Base-by-base conservation (phyloP, 1,139 yeast species). In the Sugiyamaella castrensis region DNA sequence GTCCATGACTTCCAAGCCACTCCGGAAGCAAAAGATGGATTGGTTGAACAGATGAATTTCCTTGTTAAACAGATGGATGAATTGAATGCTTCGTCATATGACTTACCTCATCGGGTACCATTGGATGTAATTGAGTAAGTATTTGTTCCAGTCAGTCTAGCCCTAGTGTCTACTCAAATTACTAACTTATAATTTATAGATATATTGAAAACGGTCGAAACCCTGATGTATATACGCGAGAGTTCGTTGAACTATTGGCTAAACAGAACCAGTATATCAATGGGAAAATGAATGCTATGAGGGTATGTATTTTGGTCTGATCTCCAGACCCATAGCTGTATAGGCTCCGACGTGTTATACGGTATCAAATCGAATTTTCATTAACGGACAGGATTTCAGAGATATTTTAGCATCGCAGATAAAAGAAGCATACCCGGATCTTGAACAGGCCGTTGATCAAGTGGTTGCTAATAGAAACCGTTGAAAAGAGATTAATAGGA, bases 151-250 rank as follows among this genome's bases (percentile, higher is more conserved):
- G 3, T 19, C 29, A 13, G 40, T 8, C 30, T 12, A 4, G 29
- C 4, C 3, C 24, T 27, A 10, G 29, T n/a, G 11, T 10, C 26
- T 24, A 42, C 34, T 6, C 8, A n/a, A n/a, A n/a, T 4, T 36
- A 19, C 24, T 19, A 5, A 19, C 24, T 19, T 19, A n/a, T n/a
- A 19, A 19, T 19, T 19, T 19, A 19, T 19, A 43, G 51, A 47
- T 71, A 92, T 64, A 87, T 92, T 40, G 98, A 92, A 64, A 95
- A 89, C 61, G 98, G 98, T 1, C 74, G 98, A 57, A 92, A 92
- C 63, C 98, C 99, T 0, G 98, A 92, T 64, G 91, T 92, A 42
- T 92, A 92, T 67, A 89, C 98, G 0, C 76, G 98, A 64, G 98
- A 94, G 68, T 92, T 92, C 69, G 88, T 91, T 9, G 98, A 92